Percentiles rank a stretch among this genome's conserved stretches.
These are phyloP conservation scores for Smallanthus sonchifolius DNA, from an alignment of 129 eudicot species.

Conservation along the genomic window DNA sequence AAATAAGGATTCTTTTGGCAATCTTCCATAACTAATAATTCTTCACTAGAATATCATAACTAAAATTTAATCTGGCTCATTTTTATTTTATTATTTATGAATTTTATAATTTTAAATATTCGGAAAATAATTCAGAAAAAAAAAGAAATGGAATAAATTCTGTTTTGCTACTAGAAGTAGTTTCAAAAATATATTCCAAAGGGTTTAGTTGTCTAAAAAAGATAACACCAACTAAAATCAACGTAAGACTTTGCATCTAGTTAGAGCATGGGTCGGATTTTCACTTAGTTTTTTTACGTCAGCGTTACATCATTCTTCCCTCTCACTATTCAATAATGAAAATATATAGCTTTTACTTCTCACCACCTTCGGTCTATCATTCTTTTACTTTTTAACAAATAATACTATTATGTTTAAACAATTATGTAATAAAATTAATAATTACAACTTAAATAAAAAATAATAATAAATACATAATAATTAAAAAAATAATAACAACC, in stretches of 20 bases:
- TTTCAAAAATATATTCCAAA: neutral
- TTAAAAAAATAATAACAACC: no score
- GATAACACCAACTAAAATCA: neutral
- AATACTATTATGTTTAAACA: no score
- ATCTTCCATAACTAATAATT: slow-evolving; percentile 36
- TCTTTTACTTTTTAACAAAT: no score
- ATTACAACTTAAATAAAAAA: no score
- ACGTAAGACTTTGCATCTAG: neutral
- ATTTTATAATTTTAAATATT: neutral
- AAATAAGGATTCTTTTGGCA: slow-evolving; percentile 24
- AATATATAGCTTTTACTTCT: no score
- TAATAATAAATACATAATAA: no score
- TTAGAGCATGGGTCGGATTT: no score
- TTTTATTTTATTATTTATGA: neutral
- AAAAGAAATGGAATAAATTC: slow-evolving; percentile 11
- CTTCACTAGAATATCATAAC: slow-evolving; percentile 13
- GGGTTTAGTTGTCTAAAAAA: neutral
- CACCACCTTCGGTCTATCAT: no score
- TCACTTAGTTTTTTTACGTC: no score
- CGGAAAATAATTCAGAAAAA: neutral
- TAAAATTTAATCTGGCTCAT: neutral
- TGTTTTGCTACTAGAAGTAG: neutral
- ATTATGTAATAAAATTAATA: no score
- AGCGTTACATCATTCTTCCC: no score
- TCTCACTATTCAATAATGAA: no score